Percentiles rank a stretch among this genome's conserved stretches.
These are phyloP conservation scores for Crithidia brevicula DNA, from an alignment of 208 protist species.

Conservation along the genomic window DNA sequence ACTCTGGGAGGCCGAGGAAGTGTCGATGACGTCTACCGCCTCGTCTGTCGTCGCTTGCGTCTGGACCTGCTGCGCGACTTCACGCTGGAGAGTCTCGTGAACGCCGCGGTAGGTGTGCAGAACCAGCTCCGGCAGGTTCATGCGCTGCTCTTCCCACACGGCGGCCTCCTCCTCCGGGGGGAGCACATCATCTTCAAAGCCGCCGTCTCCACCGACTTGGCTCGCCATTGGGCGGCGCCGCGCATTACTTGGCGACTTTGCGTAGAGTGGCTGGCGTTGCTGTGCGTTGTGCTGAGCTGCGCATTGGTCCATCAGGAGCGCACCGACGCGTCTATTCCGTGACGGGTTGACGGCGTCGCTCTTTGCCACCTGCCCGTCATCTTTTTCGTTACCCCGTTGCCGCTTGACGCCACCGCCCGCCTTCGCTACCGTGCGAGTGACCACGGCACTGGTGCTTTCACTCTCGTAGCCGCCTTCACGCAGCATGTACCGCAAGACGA, in stretches of 20 bases:
- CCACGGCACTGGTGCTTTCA: constrained; percentile 22
- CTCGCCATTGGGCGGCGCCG: neutral
- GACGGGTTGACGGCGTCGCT: neutral
- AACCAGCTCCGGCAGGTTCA: constrained; percentile 56
- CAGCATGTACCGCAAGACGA: constrained; percentile 45
- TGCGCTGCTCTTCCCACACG: constrained; percentile 31
- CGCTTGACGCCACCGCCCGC: constrained; percentile 4
- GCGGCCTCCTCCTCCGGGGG: constrained; percentile 30
- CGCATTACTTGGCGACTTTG: neutral
- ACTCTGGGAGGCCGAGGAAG: neutral
- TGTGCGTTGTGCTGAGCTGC: constrained; percentile 22
- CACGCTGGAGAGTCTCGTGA: constrained; percentile 11
- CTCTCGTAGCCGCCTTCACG: constrained; percentile 57
- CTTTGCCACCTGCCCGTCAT: neutral
- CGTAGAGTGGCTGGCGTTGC: constrained; percentile 18
- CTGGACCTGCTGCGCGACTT: constrained; percentile 12
- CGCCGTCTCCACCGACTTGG: constrained; percentile 9
- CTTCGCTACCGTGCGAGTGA: neutral
- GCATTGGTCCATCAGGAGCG: constrained; percentile 17
- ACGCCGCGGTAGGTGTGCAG: constrained; percentile 46
- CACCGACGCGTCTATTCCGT: neutral
- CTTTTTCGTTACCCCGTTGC: neutral
- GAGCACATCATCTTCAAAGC: constrained; percentile 18
- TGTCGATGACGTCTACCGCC: neutral
- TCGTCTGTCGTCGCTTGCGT: neutral